Base-by-base conservation (phyloP, 371 early-diverging fungal species). In the Mortierella sp. region DNA sequence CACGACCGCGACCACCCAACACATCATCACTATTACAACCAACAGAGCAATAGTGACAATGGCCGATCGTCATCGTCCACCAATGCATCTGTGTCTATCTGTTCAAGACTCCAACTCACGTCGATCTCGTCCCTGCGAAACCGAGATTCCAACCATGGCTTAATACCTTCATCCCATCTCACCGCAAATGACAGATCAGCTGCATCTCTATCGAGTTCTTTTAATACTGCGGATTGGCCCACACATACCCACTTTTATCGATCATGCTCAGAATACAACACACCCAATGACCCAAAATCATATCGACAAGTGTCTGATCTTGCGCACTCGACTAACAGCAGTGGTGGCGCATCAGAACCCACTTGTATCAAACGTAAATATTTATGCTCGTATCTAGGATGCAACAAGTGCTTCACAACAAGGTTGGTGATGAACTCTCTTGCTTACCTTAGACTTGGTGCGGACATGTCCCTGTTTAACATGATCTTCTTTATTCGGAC, bases 341-440 rank as follows among this genome's bases (percentile, higher is more conserved):
- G 37, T 14, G 14, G 52, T 44, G 28, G 32, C 42, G 27, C 58
- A 42, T 6, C 43, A 12, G 67, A 41, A 15, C 19, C 60, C 4
- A 49, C 19, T 2, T 39, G 44, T 28, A 46, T 64, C 23, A 83
- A 84, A 54, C 80, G 84, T 58, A 84, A 82, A 51, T 85, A 85
- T 55, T 83, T 81, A 49, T 87, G 86, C 64, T 75, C 72, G 8
- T 81, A 71, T 51, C 81, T 79, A 3, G 81, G 81, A 7, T 87
- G 88, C 70, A 80, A 84, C 67, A 87, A 86, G 63, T 81, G 85
- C 50, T 87, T 87, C 64, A 86, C 86, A 15, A 87, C 88, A 0
- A 86, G 87, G 87, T 84, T n/a, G n/a, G 82, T 60, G 7, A n/a
- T n/a, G n/a, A n/a, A n/a, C n/a, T n/a, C n/a, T n/a, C n/a, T n/a